Conservation (phyloP, 345 rosid genomes). For the Boechera divaricarpa region DNA sequence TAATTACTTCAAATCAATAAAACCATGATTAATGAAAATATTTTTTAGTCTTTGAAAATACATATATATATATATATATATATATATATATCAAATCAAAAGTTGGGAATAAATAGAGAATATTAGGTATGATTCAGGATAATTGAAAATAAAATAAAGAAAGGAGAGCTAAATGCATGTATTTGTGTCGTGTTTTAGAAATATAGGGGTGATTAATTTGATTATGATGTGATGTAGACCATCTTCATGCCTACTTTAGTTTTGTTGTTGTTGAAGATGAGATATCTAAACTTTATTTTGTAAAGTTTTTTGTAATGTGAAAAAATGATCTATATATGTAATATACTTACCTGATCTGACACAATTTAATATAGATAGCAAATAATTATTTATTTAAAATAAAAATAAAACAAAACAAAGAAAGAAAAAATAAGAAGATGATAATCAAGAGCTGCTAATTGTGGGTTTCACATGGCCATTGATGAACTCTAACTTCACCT, state of each 20-base stretch:
- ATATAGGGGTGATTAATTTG: slow-evolving; percentile 50
- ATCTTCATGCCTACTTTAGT: slow-evolving; percentile 39
- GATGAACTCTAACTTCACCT: slow-evolving; percentile 13
- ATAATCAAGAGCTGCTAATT: neutral
- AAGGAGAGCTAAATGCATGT: slow-evolving; percentile 51
- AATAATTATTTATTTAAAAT: too few species aligned
- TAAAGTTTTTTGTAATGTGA: slow-evolving; percentile 9
- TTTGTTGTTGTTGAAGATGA: slow-evolving; percentile 37
- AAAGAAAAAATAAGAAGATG: neutral
- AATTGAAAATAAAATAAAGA: slow-evolving; percentile 12
- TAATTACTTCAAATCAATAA: neutral
- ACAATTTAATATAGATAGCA: neutral
- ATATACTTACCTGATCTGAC: neutral
- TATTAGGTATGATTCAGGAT: slow-evolving; percentile 49
- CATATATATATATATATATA: too few species aligned
- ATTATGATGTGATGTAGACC: slow-evolving; percentile 47
- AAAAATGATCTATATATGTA: slow-evolving; percentile 19
- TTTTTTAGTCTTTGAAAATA: too few species aligned
- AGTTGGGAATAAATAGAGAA: slow-evolving; percentile 26
- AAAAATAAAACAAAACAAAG: too few species aligned
- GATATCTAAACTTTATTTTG: slow-evolving; percentile 27
- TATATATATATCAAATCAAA: slow-evolving; percentile 8
- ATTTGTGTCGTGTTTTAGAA: slow-evolving; percentile 43
- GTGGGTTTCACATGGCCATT: slow-evolving; percentile 17
- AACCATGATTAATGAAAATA: neutral